These are phyloP conservation scores for Zelonia costaricensis DNA, from an alignment of 208 protist species.

Conservation along the genomic window DNA sequence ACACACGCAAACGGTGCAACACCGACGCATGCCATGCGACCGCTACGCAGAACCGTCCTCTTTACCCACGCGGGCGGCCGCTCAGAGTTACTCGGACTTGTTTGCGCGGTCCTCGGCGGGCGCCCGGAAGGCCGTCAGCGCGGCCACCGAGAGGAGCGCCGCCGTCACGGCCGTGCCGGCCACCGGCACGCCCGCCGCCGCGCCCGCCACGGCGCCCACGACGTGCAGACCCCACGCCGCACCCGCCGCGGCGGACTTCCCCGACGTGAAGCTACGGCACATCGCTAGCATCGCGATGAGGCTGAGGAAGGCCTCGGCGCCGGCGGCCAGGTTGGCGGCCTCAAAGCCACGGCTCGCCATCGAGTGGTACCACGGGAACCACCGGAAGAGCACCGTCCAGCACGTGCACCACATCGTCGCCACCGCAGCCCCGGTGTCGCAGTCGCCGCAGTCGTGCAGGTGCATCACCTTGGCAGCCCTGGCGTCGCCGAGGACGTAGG, in stretches of 20 bases:
- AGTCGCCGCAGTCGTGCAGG: conserved; percentile 35
- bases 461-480: conserved; percentile 56
- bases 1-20: background rate
- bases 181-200: conserved; percentile 8
- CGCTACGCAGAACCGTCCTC: too few relatives aligned
- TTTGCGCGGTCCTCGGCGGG: background rate
- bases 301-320: conserved; percentile 50
- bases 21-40: background rate
- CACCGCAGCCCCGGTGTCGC: conserved; percentile 39
- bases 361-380: conserved; percentile 72
- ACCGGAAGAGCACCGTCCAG: conserved; percentile 67
- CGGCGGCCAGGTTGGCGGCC: conserved; percentile 38
- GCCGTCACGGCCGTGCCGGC: conserved; percentile 7
- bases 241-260: background rate
- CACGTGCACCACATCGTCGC: conserved; percentile 56
- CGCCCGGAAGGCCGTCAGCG: conserved; percentile 3
- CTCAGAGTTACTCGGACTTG: conserved; percentile 5
- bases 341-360: conserved; percentile 65
- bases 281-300: conserved; percentile 46
- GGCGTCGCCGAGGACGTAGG: conserved; percentile 54
- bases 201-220: conserved; percentile 13
- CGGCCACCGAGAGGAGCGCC: conserved; percentile 6
- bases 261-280: conserved; percentile 41
- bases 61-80: background rate
- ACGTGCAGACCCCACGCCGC: conserved; percentile 14